Evolutionary conservation across 345 rosid genomes (phyloP).

Genomic region (Arabidopsis arenosa): DNA sequence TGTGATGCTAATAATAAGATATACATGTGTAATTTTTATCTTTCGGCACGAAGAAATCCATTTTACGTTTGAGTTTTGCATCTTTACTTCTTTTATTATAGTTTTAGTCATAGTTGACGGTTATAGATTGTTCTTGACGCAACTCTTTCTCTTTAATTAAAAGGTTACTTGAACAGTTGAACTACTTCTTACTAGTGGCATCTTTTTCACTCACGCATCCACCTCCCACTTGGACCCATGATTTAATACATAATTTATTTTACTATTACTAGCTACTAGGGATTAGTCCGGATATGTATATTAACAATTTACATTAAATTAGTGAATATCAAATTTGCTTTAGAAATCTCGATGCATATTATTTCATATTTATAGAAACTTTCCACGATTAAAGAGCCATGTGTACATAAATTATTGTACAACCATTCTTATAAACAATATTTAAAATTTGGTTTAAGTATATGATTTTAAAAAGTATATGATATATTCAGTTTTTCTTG

Average conservation of each 20-base stretch:
- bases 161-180: conserved; percentile 41
- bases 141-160: conserved; percentile 33
- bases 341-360: too few relatives aligned
- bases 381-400: too few relatives aligned
- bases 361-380: too few relatives aligned
- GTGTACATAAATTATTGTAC: too few relatives aligned
- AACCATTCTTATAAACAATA: too few relatives aligned
- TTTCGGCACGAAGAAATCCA: conserved; percentile 33
- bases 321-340: too few relatives aligned
- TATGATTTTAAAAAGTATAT: too few relatives aligned
- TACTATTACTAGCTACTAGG: neutral
- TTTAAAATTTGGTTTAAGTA: too few relatives aligned
- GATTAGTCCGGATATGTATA: too few relatives aligned
- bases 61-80: conserved; percentile 15
- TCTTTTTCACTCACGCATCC: conserved; percentile 36
- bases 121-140: conserved; percentile 39
- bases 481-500: too few relatives aligned
- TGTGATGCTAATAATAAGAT: neutral
- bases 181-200: conserved; percentile 7
- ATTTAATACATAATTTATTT: conserved; percentile 2
- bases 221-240: conserved; percentile 6
- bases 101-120: conserved; percentile 33
- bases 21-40: too few relatives aligned
- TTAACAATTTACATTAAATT: too few relatives aligned
- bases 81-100: neutral